These are phyloP conservation scores for Neurospora intermedia DNA, from an alignment of 495 filamentous ascomycete genomes.

Conservation along the genomic window DNA sequence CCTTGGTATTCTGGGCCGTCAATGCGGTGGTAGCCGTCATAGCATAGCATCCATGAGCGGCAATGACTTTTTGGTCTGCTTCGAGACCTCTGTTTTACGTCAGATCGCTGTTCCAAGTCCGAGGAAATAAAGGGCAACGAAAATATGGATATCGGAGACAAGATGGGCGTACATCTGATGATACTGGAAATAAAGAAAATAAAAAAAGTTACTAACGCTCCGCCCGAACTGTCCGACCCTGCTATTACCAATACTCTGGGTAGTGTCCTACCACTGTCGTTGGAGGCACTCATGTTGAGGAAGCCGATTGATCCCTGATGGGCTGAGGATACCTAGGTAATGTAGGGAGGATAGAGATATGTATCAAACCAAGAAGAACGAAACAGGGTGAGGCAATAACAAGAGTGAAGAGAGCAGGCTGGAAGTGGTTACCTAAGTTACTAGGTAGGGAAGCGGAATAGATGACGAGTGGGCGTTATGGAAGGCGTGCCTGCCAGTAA, in stretches of 20 bases:
- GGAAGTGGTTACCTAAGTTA: neutral
- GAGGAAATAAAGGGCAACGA: neutral
- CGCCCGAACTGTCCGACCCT: conserved; percentile 83
- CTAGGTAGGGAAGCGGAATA: neutral
- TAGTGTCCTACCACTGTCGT: neutral
- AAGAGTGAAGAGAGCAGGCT: neutral
- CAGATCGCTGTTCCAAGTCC: conserved; percentile 4
- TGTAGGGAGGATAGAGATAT: neutral
- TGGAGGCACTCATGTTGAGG: neutral
- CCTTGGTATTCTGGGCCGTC: conserved; percentile 87
- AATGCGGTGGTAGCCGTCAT: conserved; percentile 94
- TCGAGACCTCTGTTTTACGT: conserved; percentile 67
- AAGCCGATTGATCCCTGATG: neutral
- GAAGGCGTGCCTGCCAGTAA: neutral
- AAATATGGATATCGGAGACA: neutral
- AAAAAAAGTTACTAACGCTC: conserved; percentile 53
- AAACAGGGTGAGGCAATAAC: neutral
- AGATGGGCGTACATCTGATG: neutral
- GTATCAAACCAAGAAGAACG: neutral
- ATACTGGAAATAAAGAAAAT: neutral
- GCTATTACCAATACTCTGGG: conserved; percentile 66
- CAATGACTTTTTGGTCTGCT: conserved; percentile 90
- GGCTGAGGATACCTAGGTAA: neutral
- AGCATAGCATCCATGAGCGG: conserved; percentile 84
- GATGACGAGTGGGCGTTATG: neutral